Conservation (phyloP, 1,139 yeast genomes). For the Yamadazyma mexicana region DNA sequence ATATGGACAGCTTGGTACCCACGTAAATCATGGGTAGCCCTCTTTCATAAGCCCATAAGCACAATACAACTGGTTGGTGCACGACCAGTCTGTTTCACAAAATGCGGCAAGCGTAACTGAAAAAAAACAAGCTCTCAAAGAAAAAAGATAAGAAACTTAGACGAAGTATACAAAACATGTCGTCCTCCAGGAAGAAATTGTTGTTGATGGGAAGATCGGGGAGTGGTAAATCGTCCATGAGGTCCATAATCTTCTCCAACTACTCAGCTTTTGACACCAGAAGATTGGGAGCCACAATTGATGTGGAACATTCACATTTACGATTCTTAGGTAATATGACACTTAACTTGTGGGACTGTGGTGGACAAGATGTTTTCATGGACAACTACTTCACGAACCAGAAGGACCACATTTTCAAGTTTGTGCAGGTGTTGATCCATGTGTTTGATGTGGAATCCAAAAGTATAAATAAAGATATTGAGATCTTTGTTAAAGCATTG, state of each 20-base stretch:
- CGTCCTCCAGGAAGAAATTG: conserved; percentile 42
- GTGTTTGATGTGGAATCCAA: conserved; percentile 95
- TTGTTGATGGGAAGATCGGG: conserved; percentile 86
- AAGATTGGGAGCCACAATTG: conserved; percentile 94
- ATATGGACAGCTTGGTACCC: too few relatives aligned
- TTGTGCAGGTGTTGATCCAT: conserved; percentile 96
- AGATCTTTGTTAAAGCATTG: conserved; percentile 81
- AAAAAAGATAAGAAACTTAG: conserved; percentile 2
- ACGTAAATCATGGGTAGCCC: too few relatives aligned
- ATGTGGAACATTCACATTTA: conserved; percentile 94
- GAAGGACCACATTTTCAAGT: conserved; percentile 87
- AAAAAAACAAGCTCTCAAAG: background rate
- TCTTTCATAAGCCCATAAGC: too few relatives aligned
- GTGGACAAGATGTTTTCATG: conserved; percentile 96
- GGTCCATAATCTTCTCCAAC: conserved; percentile 91
- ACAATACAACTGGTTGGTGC: too few relatives aligned
- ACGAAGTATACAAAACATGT: conserved; percentile 8
- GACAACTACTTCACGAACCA: conserved; percentile 88
- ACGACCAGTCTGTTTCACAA: background rate
- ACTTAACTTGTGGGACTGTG: conserved; percentile 95
- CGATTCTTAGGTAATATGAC: conserved; percentile 95
- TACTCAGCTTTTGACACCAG: conserved; percentile 97
- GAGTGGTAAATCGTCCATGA: conserved; percentile 96
- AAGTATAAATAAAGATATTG: conserved; percentile 90
- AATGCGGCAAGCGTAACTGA: background rate